Percentiles rank a stretch among this genome's conserved stretches.
Conservation (phyloP, 2,329 filamentous ascomycete species). For the Thielaviopsis punctulata region DNA sequence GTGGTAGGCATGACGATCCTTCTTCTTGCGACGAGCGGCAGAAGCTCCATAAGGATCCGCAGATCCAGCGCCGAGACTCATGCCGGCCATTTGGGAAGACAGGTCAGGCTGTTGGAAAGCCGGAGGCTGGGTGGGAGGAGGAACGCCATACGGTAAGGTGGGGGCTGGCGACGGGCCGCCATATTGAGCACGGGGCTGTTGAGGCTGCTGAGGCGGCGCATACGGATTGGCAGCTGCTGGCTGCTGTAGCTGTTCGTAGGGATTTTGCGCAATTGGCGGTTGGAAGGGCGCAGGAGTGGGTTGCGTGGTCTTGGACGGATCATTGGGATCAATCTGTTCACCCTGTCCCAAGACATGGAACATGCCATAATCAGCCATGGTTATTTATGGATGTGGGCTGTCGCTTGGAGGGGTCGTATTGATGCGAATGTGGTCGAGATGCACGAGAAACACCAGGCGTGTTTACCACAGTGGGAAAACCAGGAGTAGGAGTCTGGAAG, state of each 20-base stretch:
- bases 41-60: slow-evolving; percentile 22
- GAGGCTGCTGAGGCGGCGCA: neutral
- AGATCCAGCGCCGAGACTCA: slow-evolving; percentile 38
- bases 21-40: slow-evolving; percentile 60
- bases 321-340: slow-evolving; percentile 35
- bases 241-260: slow-evolving; percentile 29
- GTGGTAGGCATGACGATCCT: slow-evolving; percentile 87
- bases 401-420: neutral
- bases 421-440: neutral
- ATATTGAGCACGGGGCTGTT: slow-evolving; percentile 2
- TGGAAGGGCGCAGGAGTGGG: slow-evolving; percentile 38
- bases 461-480: too few relatives aligned
- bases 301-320: slow-evolving; percentile 33
- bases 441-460: too few relatives aligned
- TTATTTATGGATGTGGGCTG: slow-evolving; percentile 10
- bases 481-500: too few relatives aligned
- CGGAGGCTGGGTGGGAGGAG: slow-evolving; percentile 4
- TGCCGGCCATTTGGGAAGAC: slow-evolving; percentile 59
- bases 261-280: slow-evolving; percentile 34
- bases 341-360: slow-evolving; percentile 41
- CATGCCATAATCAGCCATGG: slow-evolving; percentile 38
- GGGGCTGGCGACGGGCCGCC: slow-evolving; percentile 8
- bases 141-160: slow-evolving; percentile 5
- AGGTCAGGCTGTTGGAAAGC: slow-evolving; percentile 27
- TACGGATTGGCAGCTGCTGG: neutral